phyloP scores from a whole-genome alignment of 345 rosid genomes.

The Diplotaxis tenuifolia region DNA sequence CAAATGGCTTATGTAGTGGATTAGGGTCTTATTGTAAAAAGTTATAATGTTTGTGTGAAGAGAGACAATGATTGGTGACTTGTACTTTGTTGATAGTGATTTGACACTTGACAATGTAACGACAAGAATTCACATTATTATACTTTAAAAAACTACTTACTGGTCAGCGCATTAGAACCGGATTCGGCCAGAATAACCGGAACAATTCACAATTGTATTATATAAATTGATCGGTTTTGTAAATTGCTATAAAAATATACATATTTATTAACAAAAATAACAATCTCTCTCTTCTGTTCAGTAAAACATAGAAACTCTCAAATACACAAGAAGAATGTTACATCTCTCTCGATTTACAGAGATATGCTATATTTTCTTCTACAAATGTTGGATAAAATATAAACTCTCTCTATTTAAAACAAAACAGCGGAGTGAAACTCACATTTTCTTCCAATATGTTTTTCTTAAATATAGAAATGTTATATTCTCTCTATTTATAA shows the following conservation, averaged over 20 bases:
- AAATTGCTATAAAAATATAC: neutral
- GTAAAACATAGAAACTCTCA: neutral
- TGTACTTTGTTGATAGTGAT: constrained; percentile 26
- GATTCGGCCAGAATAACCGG: neutral
- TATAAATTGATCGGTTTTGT: neutral
- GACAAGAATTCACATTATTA: neutral
- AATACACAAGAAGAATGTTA: neutral
- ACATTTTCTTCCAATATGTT: neutral
- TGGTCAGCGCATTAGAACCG: neutral
- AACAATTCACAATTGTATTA: neutral
- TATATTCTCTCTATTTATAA: too few relatives aligned
- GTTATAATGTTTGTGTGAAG: neutral
- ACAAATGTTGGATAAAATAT: neutral
- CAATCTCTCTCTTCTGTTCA: neutral
- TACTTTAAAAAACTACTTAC: neutral
- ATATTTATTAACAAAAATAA: neutral
- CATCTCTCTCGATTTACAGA: neutral
- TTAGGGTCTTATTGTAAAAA: neutral
- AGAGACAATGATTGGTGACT: constrained; percentile 25
- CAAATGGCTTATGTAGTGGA: neutral
- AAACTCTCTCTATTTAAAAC: too few relatives aligned
- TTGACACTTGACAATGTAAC: constrained; percentile 29
- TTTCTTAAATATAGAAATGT: too few relatives aligned
- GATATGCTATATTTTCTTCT: neutral
- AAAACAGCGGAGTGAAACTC: neutral